Evolutionary conservation across 768 basidiomycete species (phyloP).

Genomic region (Podaxis sp.): DNA sequence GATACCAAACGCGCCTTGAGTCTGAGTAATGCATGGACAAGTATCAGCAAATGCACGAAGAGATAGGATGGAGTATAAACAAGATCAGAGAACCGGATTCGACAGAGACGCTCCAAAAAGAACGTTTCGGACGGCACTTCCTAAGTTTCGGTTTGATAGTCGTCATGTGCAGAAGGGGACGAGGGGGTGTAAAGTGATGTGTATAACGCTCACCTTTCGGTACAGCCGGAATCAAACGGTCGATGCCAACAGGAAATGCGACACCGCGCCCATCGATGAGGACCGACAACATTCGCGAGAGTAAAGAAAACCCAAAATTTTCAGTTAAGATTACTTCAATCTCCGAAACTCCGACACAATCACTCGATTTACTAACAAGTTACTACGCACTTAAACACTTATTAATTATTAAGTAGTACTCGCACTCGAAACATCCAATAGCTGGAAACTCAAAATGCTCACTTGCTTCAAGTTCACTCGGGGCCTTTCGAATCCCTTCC

Average conservation of each 20-base stretch:
- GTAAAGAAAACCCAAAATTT: neutral
- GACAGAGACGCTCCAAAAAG: conserved; percentile 37
- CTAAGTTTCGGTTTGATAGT: conserved; percentile 47
- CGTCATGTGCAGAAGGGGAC: conserved; percentile 31
- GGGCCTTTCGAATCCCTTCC: neutral
- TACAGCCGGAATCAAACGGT: neutral
- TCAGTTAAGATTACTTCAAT: neutral
- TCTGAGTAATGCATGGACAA: neutral
- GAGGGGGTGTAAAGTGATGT: neutral
- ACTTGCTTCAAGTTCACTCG: too few relatives aligned
- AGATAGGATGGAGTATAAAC: conserved; percentile 18
- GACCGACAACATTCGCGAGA: neutral
- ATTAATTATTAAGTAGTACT: too few relatives aligned
- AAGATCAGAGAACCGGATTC: conserved; percentile 54
- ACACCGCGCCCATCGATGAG: neutral
- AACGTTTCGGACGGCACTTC: conserved; percentile 59
- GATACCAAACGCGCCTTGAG: neutral
- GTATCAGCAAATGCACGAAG: conserved; percentile 17
- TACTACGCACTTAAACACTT: too few relatives aligned
- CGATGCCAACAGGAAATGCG: neutral
- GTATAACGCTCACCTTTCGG: neutral
- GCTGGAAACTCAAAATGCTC: too few relatives aligned
- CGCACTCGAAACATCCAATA: too few relatives aligned
- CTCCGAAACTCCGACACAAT: conserved; percentile 6
- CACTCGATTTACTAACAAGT: neutral